phyloP scores from a whole-genome alignment of 2,329 filamentous ascomycete species.

The Arthrobotrys sinensis region DNA sequence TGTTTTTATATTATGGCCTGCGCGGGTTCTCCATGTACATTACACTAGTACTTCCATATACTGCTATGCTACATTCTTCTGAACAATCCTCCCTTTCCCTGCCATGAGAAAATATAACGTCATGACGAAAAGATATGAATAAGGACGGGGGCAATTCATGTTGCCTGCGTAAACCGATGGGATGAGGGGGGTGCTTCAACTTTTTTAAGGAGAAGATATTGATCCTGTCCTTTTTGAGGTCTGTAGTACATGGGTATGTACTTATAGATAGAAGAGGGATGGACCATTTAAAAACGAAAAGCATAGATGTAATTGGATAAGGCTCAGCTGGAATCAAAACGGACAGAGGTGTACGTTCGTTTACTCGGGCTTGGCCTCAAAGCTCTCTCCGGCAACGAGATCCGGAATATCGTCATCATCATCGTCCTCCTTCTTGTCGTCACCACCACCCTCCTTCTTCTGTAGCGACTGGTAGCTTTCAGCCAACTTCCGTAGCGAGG shows the following conservation, averaged over 20 bases:
- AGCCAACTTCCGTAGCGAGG: slow-evolving; percentile 96
- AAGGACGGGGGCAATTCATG: background rate
- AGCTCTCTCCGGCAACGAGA: slow-evolving; percentile 96
- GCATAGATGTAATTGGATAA: slow-evolving; percentile 68
- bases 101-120: background rate
- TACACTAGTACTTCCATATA: slow-evolving; percentile 25
- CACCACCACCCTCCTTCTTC: slow-evolving; percentile 86
- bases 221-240: background rate
- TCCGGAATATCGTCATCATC: slow-evolving; percentile 95
- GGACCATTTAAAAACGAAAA: slow-evolving; percentile 58
- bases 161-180: background rate
- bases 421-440: slow-evolving; percentile 78
- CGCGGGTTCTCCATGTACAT: slow-evolving; percentile 17
- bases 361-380: slow-evolving; percentile 98
- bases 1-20: background rate
- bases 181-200: slow-evolving; percentile 6
- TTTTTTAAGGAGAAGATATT: slow-evolving; percentile 6
- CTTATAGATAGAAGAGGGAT: slow-evolving; percentile 1
- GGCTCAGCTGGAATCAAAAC: slow-evolving; percentile 67
- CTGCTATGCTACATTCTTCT: slow-evolving; percentile 26
- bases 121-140: slow-evolving; percentile 8
- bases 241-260: background rate
- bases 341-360: slow-evolving; percentile 58
- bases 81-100: slow-evolving; percentile 6
- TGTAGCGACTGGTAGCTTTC: slow-evolving; percentile 99